Conservation (phyloP, 129 eudicot genomes). For the Glebionis coronaria region DNA sequence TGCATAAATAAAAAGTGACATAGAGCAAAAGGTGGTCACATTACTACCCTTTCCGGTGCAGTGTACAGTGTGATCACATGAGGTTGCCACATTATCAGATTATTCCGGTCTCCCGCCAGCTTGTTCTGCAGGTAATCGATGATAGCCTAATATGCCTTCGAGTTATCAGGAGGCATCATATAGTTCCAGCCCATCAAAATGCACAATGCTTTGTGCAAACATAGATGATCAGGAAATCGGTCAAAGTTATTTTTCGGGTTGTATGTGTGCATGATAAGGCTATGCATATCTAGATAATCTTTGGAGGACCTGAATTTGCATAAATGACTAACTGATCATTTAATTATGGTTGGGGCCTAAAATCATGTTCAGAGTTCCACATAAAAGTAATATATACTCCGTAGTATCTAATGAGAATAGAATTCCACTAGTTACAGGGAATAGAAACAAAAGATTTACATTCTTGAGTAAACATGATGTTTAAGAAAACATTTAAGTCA, state of each 20-base stretch:
- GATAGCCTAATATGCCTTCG: slow-evolving; percentile 73
- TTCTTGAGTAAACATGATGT: too few relatives aligned
- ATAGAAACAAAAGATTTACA: too few relatives aligned
- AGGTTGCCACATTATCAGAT: slow-evolving; percentile 91
- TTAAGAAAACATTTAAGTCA: too few relatives aligned
- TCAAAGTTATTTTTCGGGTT: slow-evolving; percentile 51
- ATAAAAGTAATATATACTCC: too few relatives aligned
- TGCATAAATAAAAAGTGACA: not conserved
- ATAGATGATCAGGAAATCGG: slow-evolving; percentile 67
- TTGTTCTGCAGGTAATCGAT: slow-evolving; percentile 63
- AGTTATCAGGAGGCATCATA: slow-evolving; percentile 74
- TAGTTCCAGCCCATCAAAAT: slow-evolving; percentile 84
- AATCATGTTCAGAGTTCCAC: too few relatives aligned
- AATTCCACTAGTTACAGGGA: too few relatives aligned
- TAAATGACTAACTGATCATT: slow-evolving; percentile 27
- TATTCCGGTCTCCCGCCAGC: slow-evolving; percentile 68
- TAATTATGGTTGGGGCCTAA: not conserved
- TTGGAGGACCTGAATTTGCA: slow-evolving; percentile 84
- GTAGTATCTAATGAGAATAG: too few relatives aligned
- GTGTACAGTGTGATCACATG: slow-evolving; percentile 80
- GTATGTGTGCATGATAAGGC: slow-evolving; percentile 84
- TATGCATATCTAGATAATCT: slow-evolving; percentile 73
- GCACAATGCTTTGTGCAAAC: slow-evolving; percentile 86
- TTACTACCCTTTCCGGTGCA: slow-evolving; percentile 77
- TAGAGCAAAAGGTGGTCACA: slow-evolving; percentile 36